Base-by-base conservation (phyloP, 2,329 filamentous ascomycete species). In the Fonsecaea pedrosoi region DNA sequence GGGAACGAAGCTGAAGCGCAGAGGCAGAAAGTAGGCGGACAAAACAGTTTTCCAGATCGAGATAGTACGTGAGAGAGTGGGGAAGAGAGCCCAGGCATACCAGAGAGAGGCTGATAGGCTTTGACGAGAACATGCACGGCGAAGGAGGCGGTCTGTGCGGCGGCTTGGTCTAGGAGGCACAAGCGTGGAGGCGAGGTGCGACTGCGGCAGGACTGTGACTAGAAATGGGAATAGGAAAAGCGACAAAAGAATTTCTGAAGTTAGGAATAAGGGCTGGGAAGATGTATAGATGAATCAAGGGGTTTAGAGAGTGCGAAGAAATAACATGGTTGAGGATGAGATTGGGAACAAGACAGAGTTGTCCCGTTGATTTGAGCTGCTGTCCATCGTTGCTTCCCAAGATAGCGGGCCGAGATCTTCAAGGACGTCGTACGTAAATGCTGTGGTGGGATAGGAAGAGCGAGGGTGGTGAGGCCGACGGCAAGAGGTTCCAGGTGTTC, bases 31-130 rank as follows among this genome's bases (percentile, higher is more conserved):
- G 18, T 6, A 32, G 21, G 21, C 38, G 58, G 60, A 32, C 45
- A 69, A 59, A 70, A 70, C 66, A 70, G 45, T 68, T 58, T 70
- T 68, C 68, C 68, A 34, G 3, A 63, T 70, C 37, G 57, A 66
- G 68, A 45, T 18, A 37, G 58, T 30, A 32, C 37, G 59, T 42
- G 58, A 63, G 37, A 40, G 25, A 37, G 40, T 25, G 53, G 62
- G 48, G 35, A 63, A 42, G 10, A 48, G 42, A 9, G 30, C 13
- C 32, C 40, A 34, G 10, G 63, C 68, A 65, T 70, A 70, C 68
- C 68, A 70, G 63, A 66, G 61, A 50, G 30, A 68, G 55, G 60
- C 57, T 48, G 12, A 60, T 37, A 18, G 58, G 55, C 48, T 64
- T 57, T 57, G 61, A 38, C 56, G 34, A 54, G 25, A 54, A 68